Base-by-base conservation (phyloP, 495 filamentous ascomycete species). In the Penicillium waksmanii region DNA sequence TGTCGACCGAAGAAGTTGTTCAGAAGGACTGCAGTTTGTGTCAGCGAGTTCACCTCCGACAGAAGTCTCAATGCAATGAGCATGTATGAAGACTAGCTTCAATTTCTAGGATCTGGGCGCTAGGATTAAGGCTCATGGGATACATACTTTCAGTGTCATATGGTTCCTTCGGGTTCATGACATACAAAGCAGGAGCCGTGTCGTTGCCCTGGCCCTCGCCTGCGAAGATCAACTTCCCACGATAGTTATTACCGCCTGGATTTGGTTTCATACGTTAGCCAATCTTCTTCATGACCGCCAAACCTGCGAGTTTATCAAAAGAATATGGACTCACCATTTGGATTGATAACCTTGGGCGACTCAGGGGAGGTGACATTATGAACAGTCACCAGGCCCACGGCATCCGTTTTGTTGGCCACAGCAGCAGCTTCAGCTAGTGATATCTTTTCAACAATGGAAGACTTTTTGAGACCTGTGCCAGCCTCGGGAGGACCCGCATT, bases 381-480 rank as follows among this genome's bases (percentile, higher is more conserved):
- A 7, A 83, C 68, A 12, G 70, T 67, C 3, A 83, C 73, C 12
- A 63, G 67, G 10, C 77, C 79, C 8, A 62, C 72, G 3, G 77
- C 78, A 61, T 80, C 75, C 2, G 70, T 68, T 51, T 68, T 52
- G 21, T 63, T 70, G 6, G 74, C 68, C n/a, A 80, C 73, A 0
- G 72, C 61, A 3, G 68, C 69, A 6, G 76, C 73, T 27, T 79
- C 64, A 6, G 58, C 56, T 2, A 84, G 71, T 10, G 75, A 74
- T 36, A 84, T 82, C 64, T 82, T 84, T 27, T 74, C 69, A 21
- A 84, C 74, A 36, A 80, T 70, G 18, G 77, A 74, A 1, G 81
- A 84, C 62, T 81, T 84, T 27, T 79, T 69, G 0, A 83, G 63
- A 1, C 81, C 81, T 12, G 81, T 83, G 19, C 79, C 75, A 7